Conservation (phyloP, 495 filamentous ascomycete genomes). For the Paragyromitra xinjiangensis region DNA sequence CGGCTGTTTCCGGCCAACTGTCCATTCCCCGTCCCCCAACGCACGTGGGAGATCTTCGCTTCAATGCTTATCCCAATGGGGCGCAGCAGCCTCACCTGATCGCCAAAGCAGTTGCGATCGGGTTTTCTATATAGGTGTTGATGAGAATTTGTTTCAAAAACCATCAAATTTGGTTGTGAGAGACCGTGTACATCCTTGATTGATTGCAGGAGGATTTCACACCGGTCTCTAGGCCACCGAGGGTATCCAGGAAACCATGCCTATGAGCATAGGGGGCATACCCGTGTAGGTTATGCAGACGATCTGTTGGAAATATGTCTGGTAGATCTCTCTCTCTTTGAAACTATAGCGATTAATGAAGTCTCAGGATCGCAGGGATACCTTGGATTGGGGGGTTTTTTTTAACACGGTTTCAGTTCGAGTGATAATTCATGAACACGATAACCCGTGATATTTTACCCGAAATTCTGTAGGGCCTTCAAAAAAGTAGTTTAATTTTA, state of each 20-base stretch:
- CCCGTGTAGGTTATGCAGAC: neutral
- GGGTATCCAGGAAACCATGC: neutral
- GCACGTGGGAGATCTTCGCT: slow-evolving; percentile 36
- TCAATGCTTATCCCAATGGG: neutral
- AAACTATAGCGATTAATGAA: neutral
- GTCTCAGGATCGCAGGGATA: slow-evolving; percentile 1
- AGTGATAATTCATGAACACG: slow-evolving; percentile 6
- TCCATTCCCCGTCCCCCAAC: slow-evolving; percentile 6
- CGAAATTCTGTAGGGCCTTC: too few relatives aligned
- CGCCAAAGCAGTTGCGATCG: neutral
- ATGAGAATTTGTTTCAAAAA: neutral
- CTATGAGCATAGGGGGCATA: neutral
- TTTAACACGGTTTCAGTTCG: neutral
- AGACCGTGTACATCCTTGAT: too few relatives aligned
- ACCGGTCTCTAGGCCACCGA: neutral
- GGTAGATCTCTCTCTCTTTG: neutral
- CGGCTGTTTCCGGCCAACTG: slow-evolving; percentile 18
- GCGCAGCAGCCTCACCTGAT: neutral
- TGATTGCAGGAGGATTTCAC: neutral
- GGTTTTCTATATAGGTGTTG: neutral
- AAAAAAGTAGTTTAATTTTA: neutral
- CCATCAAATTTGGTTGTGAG: neutral
- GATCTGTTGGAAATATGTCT: neutral
- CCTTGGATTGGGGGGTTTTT: neutral
- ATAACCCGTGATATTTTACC: neutral